phyloP scores from a whole-genome alignment of 805 yeast species.

The Metschnikowia arizonensis region DNA sequence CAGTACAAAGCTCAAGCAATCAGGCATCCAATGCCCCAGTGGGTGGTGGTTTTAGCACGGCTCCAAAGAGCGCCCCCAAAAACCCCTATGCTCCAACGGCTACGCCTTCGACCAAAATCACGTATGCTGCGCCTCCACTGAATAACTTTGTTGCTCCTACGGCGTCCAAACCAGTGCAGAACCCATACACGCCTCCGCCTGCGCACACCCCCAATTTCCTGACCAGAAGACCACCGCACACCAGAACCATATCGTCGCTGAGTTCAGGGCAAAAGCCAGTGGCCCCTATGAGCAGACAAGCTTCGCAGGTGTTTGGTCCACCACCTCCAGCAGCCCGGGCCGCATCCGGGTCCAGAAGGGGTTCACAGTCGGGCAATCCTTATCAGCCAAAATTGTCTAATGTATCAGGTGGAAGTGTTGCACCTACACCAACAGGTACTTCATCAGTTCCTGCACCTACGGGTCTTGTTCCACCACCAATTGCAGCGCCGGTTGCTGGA shows the following conservation, averaged over 20 bases:
- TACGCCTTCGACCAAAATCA: slow-evolving; percentile 20
- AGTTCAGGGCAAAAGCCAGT: neutral
- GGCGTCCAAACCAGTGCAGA: slow-evolving; percentile 10
- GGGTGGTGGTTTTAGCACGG: neutral
- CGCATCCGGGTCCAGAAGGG: neutral
- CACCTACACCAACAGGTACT: neutral
- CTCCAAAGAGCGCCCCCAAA: slow-evolving; percentile 17
- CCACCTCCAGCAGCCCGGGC: slow-evolving; percentile 9
- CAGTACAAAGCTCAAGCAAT: slow-evolving; percentile 29
- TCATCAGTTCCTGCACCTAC: neutral
- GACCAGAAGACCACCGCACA: neutral
- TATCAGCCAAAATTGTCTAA: slow-evolving; percentile 3
- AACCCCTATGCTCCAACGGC: slow-evolving; percentile 25
- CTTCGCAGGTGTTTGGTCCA: slow-evolving; percentile 7
- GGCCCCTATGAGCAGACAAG: slow-evolving; percentile 6
- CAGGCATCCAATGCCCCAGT: slow-evolving; percentile 17
- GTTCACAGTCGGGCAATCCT: slow-evolving; percentile 1
- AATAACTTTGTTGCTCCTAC: slow-evolving; percentile 17
- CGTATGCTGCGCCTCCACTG: slow-evolving; percentile 33
- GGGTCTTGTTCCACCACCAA: neutral
- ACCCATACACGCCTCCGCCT: slow-evolving; percentile 14
- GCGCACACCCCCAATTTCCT: neutral
- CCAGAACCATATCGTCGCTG: neutral
- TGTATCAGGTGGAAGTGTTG: neutral
- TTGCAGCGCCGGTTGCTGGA: neutral